phyloP scores from a whole-genome alignment of 2,329 filamentous ascomycete species.

The Fusarium praegraminearum region DNA sequence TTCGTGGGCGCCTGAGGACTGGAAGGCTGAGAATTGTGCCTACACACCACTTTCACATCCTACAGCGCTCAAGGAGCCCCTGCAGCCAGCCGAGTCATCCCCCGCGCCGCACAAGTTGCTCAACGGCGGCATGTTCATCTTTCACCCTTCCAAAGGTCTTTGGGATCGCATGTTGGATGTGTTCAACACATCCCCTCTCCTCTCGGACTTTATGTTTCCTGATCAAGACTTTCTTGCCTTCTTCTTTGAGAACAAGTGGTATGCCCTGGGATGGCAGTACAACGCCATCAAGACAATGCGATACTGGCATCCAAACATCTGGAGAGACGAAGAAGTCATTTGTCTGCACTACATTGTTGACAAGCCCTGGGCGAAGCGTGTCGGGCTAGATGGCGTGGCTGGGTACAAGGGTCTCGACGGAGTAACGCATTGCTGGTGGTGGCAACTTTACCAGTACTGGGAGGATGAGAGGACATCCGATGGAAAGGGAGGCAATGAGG shows the following conservation, averaged over 20 bases:
- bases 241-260: constrained; percentile 38
- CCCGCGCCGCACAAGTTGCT: constrained; percentile 31
- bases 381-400: constrained; percentile 29
- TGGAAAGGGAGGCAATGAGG: constrained; percentile 19
- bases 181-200: constrained; percentile 30
- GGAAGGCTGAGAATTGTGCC: constrained; percentile 37
- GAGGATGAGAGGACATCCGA: constrained; percentile 22
- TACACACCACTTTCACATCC: constrained; percentile 39
- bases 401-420: constrained; percentile 38
- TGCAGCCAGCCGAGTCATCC: constrained; percentile 17
- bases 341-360: constrained; percentile 43
- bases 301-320: constrained; percentile 40
- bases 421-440: constrained; percentile 39
- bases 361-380: constrained; percentile 38
- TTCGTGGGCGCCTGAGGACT: constrained; percentile 40
- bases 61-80: constrained; percentile 12
- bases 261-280: constrained; percentile 41
- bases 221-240: constrained; percentile 38
- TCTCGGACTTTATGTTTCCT: constrained; percentile 36
- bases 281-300: constrained; percentile 44
- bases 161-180: constrained; percentile 33
- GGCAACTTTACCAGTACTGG: constrained; percentile 39
- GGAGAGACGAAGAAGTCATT: constrained; percentile 40
- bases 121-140: constrained; percentile 43
- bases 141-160: constrained; percentile 25